phyloP scores from a whole-genome alignment of 2,329 filamentous ascomycete genomes.

The Neocucurbitaria cava region DNA sequence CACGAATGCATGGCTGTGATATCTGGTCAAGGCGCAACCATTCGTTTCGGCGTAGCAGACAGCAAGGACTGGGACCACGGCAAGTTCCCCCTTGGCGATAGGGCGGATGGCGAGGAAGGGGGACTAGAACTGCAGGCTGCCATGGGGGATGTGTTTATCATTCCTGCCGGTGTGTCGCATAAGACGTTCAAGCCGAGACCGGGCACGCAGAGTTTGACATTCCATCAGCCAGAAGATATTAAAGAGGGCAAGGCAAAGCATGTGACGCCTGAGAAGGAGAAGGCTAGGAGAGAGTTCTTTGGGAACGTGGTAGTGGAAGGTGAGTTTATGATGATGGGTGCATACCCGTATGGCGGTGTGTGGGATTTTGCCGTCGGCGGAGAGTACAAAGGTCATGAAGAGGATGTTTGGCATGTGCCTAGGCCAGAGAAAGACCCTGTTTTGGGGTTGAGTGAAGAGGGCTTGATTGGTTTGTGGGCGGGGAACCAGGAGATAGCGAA shows the following conservation, averaged over 20 bases:
- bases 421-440: slow-evolving; percentile 59
- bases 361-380: slow-evolving; percentile 62
- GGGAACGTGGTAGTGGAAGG: slow-evolving; percentile 48
- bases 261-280: slow-evolving; percentile 31
- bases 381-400: slow-evolving; percentile 51
- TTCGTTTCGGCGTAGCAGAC: slow-evolving; percentile 64
- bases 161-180: slow-evolving; percentile 64
- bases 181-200: slow-evolving; percentile 59
- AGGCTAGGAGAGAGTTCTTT: slow-evolving; percentile 47
- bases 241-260: slow-evolving; percentile 19
- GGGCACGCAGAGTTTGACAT: slow-evolving; percentile 40
- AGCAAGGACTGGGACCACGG: slow-evolving; percentile 26
- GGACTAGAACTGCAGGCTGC: slow-evolving; percentile 58
- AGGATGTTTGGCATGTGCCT: slow-evolving; percentile 55
- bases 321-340: slow-evolving; percentile 64
- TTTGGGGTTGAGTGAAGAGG: slow-evolving; percentile 49
- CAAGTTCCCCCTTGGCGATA: slow-evolving; percentile 45
- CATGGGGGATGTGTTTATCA: slow-evolving; percentile 65
- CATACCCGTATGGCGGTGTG: slow-evolving; percentile 57
- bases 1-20: slow-evolving; percentile 67
- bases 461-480: slow-evolving; percentile 49
- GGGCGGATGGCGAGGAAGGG: slow-evolving; percentile 55
- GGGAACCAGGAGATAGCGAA: neutral
- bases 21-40: slow-evolving; percentile 58
- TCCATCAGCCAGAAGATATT: slow-evolving; percentile 55